Conservation (phyloP, 441 rosid species). For the Euphorbia schlechtendalii region DNA sequence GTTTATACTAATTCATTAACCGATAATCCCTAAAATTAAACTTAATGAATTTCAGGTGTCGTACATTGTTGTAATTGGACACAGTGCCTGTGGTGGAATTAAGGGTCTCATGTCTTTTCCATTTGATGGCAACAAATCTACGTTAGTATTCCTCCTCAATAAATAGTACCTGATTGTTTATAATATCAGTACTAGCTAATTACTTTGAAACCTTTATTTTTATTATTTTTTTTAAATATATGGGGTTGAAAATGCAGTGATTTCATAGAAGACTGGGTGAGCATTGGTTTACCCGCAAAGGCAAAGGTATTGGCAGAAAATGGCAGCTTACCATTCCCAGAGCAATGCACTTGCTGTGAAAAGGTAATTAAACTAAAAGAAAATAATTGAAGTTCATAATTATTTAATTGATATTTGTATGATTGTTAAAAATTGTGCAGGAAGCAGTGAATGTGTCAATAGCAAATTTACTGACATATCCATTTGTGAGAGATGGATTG, state of each 20-base stretch:
- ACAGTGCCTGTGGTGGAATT: conserved; percentile 95
- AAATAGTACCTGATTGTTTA: no score
- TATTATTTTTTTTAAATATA: no score
- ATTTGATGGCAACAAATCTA: conserved; percentile 63
- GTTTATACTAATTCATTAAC: neutral
- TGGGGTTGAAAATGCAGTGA: conserved; percentile 42
- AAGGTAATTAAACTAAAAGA: conserved; percentile 33
- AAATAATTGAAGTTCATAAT: neutral
- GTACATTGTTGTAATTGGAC: conserved; percentile 87
- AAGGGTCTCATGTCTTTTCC: conserved; percentile 96
- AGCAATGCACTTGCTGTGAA: conserved; percentile 59
- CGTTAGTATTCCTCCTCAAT: conserved; percentile 37
- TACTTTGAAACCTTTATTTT: neutral
- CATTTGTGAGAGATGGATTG: conserved; percentile 75
- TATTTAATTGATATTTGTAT: neutral
- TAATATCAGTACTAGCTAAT: neutral
- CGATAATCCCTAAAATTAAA: neutral
- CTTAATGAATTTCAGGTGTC: conserved; percentile 37
- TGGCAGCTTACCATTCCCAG: conserved; percentile 31
- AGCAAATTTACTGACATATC: conserved; percentile 66
- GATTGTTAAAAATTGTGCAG: conserved; percentile 30
- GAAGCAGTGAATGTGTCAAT: conserved; percentile 89
- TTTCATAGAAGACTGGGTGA: conserved; percentile 97
- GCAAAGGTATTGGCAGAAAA: conserved; percentile 51
- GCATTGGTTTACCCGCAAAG: conserved; percentile 70